Evolutionary conservation across 2,329 filamentous ascomycete species (phyloP).

Genomic region (Trichoderma citrinoviride): DNA sequence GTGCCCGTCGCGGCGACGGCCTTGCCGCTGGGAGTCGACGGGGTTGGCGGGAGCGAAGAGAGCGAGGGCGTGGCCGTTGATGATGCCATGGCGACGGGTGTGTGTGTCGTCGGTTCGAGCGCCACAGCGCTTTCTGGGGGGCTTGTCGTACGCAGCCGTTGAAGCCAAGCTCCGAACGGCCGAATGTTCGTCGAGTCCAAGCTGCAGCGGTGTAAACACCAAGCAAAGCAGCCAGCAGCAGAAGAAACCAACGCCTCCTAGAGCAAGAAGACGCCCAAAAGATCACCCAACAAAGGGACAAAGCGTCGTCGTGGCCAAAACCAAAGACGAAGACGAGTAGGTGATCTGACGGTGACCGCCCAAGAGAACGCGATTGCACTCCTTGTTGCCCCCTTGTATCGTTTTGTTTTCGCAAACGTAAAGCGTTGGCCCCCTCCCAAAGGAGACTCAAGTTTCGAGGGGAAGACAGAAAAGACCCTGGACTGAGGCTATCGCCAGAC

Average conservation of each 20-base stretch:
- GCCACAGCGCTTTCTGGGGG: not conserved
- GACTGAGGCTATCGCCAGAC: slow-evolving; percentile 7
- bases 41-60: not conserved
- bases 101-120: not conserved
- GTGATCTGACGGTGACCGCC: not conserved
- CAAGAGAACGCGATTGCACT: not conserved
- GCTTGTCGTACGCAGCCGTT: not conserved
- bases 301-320: no score
- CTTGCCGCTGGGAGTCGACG: not conserved
- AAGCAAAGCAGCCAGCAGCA: no score
- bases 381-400: not conserved
- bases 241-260: not conserved
- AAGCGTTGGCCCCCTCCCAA: not conserved
- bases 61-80: not conserved
- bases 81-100: slow-evolving; percentile 1
- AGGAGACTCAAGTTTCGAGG: not conserved
- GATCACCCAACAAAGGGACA: no score
- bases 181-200: not conserved
- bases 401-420: no score
- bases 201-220: not conserved
- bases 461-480: not conserved
- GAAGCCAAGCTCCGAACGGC: not conserved
- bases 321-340: not conserved
- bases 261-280: not conserved
- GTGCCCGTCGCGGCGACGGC: not conserved